These are phyloP conservation scores for Ascochyta koolunga DNA, from an alignment of 2,329 filamentous ascomycete genomes.

Conservation along the genomic window DNA sequence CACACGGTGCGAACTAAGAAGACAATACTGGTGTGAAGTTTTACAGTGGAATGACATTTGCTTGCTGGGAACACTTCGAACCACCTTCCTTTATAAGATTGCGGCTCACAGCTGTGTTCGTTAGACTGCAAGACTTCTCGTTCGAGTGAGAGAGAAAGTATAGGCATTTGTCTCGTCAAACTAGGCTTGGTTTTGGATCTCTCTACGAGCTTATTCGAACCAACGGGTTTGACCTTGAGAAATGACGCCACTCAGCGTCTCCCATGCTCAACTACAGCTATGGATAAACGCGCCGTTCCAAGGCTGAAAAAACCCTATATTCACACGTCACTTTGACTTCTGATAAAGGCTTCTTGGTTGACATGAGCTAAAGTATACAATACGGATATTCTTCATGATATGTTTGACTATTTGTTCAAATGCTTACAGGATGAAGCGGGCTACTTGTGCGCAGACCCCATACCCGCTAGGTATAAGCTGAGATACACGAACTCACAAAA, in stretches of 20 bases:
- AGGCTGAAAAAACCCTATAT: neutral
- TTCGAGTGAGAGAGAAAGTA: neutral
- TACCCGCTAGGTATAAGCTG: neutral
- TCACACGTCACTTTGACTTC: neutral
- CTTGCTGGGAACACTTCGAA: no score
- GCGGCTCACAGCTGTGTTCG: no score
- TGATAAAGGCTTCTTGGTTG: neutral
- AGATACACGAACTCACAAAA: neutral
- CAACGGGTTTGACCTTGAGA: neutral
- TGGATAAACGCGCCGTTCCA: neutral
- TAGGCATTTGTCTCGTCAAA: neutral
- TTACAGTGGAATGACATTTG: no score
- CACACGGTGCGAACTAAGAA: neutral
- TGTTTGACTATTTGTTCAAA: neutral
- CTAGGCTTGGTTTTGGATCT: neutral
- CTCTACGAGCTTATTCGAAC: neutral
- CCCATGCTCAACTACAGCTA: neutral
- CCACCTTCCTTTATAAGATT: no score
- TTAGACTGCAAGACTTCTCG: no score
- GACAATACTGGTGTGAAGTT: no score
- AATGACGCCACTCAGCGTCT: neutral
- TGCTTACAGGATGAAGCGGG: neutral
- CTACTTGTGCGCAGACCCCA: slow-evolving; percentile 8
- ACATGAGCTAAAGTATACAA: neutral
- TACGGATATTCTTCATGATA: slow-evolving; percentile 1